phyloP scores from a whole-genome alignment of 2,329 filamentous ascomycete genomes.

The Emergomyces pasteurianus region DNA sequence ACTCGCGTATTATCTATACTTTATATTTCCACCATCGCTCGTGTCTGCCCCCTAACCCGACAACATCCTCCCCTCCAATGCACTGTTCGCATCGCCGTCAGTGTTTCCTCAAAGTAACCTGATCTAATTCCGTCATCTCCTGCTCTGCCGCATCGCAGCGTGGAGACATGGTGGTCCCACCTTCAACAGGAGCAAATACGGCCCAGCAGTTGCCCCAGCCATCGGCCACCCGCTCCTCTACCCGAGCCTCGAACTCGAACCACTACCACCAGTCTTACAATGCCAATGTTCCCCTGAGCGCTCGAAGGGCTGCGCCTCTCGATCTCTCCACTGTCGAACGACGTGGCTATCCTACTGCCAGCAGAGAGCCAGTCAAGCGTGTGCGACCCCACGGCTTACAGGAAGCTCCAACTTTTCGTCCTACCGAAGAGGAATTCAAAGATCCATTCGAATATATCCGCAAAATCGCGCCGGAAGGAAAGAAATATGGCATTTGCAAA shows the following conservation, averaged over 20 bases:
- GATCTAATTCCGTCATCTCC: background rate
- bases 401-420: constrained; percentile 82
- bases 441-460: constrained; percentile 89
- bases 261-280: constrained; percentile 30
- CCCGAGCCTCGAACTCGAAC: constrained; percentile 32
- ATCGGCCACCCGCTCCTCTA: constrained; percentile 22
- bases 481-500: constrained; percentile 84
- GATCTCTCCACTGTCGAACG: constrained; percentile 86
- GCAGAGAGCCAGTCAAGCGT: constrained; percentile 63
- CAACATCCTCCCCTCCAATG: constrained; percentile 2
- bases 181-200: constrained; percentile 26
- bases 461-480: constrained; percentile 78
- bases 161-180: constrained; percentile 35
- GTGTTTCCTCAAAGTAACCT: background rate
- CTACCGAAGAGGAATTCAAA: constrained; percentile 86
- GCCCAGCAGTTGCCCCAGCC: constrained; percentile 19
- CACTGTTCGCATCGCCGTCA: constrained; percentile 2
- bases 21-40: background rate
- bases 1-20: background rate
- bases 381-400: constrained; percentile 71
- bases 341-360: constrained; percentile 66
- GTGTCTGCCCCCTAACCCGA: constrained; percentile 10
- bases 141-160: background rate
- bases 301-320: constrained; percentile 54
- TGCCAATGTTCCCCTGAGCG: constrained; percentile 49